Evolutionary conservation across 1,284 basidiomycete genomes (phyloP), one percentile per base, ranked within the genome.

Genomic region (Entoloma clypeatum): DNA sequence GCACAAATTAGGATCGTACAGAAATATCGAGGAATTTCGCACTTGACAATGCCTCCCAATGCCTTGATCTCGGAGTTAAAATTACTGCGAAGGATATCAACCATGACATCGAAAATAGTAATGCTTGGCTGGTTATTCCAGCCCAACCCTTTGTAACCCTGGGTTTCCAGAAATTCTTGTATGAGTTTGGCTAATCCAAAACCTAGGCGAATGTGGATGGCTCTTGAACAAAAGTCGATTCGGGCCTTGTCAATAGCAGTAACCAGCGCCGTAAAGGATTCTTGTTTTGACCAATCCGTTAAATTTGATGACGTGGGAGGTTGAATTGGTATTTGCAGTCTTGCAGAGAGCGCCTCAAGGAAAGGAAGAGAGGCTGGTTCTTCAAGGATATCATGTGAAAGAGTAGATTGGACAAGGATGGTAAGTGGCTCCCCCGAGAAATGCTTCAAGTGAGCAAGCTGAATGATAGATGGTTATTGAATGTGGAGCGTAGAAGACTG

Each of bases 371-470:
- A 69, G 10, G 50, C 41, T 3, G 56, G 51, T 34, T 58, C 45
- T 41, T 46, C 46, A 22, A 59, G 57, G 37, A 36, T 44, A 36
- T 39, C 44, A 26, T 34, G 60, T 43, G 42, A 48, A 26, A 49
- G 62, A 34, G 59, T 72, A 3, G 50, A 50, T 22, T 58, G 56
- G 10, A 63, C 52, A 22, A 86, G 64, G 9, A 71, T 38, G 2
- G 74, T 69, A 6, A 85, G 58, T 0, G 79, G 75, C 19, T 82
- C 74, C 16, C 52, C 45, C 11, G 72, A 65, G 47, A 84, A 86
- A 55, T 88, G 85, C 44, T 81, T 81, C 55, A 87, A 60, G 50
- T 82, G 65, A 0, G 69, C 65, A 4, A 87, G 61, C 81, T 86
- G 45, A 27, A 19, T n/a, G 8, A 36, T 8, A 33, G 7, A 25